These are phyloP conservation scores for Gynandropsis gynandra DNA, from an alignment of 345 rosid genomes.

Conservation along the genomic window DNA sequence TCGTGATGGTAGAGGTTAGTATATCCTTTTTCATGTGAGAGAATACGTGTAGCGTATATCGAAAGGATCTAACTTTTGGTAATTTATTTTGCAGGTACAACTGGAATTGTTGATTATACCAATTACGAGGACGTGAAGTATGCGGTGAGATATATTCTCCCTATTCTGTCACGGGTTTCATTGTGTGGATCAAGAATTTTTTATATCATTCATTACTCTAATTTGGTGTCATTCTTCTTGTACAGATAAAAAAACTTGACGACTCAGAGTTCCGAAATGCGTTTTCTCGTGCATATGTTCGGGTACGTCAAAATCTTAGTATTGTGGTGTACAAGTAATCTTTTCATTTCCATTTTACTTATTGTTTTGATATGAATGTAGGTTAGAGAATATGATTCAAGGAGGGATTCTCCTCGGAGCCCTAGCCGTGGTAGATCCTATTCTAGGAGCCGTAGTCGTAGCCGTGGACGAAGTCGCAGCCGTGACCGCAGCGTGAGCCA, in stretches of 20 bases:
- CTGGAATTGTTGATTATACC: constrained; percentile 89
- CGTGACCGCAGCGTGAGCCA: constrained; percentile 23
- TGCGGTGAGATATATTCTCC: constrained; percentile 59
- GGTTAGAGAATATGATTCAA: constrained; percentile 87
- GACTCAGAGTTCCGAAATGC: constrained; percentile 95
- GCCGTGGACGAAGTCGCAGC: constrained; percentile 30
- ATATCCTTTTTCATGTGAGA: constrained; percentile 1
- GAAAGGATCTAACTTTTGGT: background rate
- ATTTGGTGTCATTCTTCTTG: background rate
- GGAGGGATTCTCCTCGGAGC: constrained; percentile 64
- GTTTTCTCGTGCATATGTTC: constrained; percentile 75
- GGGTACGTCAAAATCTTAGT: constrained; percentile 40
- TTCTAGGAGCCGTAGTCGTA: constrained; percentile 66
- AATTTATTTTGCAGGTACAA: constrained; percentile 47
- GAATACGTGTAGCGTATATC: too few relatives aligned
- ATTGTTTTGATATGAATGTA: constrained; percentile 27
- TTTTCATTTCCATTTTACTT: background rate
- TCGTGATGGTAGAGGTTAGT: constrained; percentile 81
- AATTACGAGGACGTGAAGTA: constrained; percentile 95
- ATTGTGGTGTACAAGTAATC: background rate
- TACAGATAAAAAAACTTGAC: constrained; percentile 82
- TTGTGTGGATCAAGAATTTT: constrained; percentile 4
- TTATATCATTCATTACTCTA: constrained; percentile 12
- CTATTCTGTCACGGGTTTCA: constrained; percentile 2
- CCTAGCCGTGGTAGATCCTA: constrained; percentile 67